A percentile compares a stretch with the other conserved stretches of the same genome.
Evolutionary conservation across 805 yeast species (phyloP).

Genomic region (Suhomyces canberraensis): DNA sequence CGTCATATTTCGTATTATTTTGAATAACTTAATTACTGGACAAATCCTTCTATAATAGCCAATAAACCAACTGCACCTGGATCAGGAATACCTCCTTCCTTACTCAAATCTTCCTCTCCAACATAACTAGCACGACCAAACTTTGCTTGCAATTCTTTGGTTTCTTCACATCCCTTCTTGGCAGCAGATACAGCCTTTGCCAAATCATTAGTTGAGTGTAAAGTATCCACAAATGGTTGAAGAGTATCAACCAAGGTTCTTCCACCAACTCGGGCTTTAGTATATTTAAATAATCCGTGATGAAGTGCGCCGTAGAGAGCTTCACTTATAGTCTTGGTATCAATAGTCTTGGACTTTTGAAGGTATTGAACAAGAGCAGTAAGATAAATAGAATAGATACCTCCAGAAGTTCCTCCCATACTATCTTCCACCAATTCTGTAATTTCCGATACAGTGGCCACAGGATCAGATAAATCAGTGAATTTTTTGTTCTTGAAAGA

Average conservation of each 20-base stretch:
- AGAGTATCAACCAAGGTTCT: slow-evolving; percentile 86
- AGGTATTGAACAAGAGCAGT: slow-evolving; percentile 65
- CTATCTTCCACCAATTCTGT: slow-evolving; percentile 81
- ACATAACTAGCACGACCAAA: slow-evolving; percentile 96
- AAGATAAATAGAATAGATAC: slow-evolving; percentile 80
- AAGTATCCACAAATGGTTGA: slow-evolving; percentile 76
- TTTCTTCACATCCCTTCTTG: slow-evolving; percentile 68
- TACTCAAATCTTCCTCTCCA: slow-evolving; percentile 53
- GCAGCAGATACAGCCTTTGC: slow-evolving; percentile 66
- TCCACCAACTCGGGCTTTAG: slow-evolving; percentile 86
- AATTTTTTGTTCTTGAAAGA: slow-evolving; percentile 26
- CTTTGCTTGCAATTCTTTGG: slow-evolving; percentile 73
- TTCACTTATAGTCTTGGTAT: slow-evolving; percentile 36
- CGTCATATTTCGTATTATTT: no score
- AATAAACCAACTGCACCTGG: slow-evolving; percentile 93
- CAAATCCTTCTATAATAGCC: slow-evolving; percentile 49
- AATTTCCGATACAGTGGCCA: slow-evolving; percentile 60
- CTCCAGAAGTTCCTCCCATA: slow-evolving; percentile 99
- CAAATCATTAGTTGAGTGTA: slow-evolving; percentile 50
- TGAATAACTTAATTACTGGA: no score
- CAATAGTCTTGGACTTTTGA: slow-evolving; percentile 33
- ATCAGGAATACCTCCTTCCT: slow-evolving; percentile 78
- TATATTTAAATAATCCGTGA: slow-evolving; percentile 74
- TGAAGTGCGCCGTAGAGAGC: slow-evolving; percentile 57
- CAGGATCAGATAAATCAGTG: slow-evolving; percentile 42